Percentiles rank a stretch among this genome's conserved stretches.
Evolutionary conservation across 148 eudicot species (phyloP).

Genomic region (Nepenthes gracilis): DNA sequence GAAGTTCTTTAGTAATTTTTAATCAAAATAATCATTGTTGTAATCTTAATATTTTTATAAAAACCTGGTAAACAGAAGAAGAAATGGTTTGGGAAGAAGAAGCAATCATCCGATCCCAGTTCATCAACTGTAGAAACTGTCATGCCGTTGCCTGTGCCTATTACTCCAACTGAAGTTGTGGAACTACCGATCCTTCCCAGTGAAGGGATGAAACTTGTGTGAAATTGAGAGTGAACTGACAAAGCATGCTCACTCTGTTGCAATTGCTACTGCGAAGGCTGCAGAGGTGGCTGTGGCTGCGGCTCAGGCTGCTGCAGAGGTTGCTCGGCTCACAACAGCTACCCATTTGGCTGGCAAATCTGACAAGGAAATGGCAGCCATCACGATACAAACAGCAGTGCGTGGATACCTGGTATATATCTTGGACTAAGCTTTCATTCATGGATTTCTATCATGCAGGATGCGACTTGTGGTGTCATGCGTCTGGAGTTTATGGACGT

Average conservation of each 20-base stretch:
- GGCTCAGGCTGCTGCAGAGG: constrained; percentile 51
- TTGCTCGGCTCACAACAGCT: constrained; percentile 25
- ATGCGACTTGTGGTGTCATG: no score
- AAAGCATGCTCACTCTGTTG: constrained; percentile 31
- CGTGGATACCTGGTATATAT: constrained; percentile 65
- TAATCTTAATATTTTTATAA: constrained; percentile 17
- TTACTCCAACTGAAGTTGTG: constrained; percentile 7
- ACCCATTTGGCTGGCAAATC: constrained; percentile 32
- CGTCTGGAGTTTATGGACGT: no score
- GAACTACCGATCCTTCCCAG: neutral
- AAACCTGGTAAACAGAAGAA: constrained; percentile 42
- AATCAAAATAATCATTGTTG: neutral
- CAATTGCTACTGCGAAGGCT: constrained; percentile 31
- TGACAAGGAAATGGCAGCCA: constrained; percentile 63
- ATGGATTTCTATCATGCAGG: no score
- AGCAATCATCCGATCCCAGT: constrained; percentile 9
- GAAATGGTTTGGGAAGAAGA: constrained; percentile 46
- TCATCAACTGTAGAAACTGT: constrained; percentile 15
- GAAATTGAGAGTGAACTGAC: constrained; percentile 35
- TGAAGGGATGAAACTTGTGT: constrained; percentile 8
- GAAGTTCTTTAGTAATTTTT: neutral
- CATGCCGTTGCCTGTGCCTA: constrained; percentile 3
- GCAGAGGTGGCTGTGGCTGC: constrained; percentile 46
- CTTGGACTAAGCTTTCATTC: neutral
- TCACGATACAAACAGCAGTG: constrained; percentile 70